These are phyloP conservation scores for Ambrosia hybrid DNA, from an alignment of 140 eudicot species.

Conservation along the genomic window DNA sequence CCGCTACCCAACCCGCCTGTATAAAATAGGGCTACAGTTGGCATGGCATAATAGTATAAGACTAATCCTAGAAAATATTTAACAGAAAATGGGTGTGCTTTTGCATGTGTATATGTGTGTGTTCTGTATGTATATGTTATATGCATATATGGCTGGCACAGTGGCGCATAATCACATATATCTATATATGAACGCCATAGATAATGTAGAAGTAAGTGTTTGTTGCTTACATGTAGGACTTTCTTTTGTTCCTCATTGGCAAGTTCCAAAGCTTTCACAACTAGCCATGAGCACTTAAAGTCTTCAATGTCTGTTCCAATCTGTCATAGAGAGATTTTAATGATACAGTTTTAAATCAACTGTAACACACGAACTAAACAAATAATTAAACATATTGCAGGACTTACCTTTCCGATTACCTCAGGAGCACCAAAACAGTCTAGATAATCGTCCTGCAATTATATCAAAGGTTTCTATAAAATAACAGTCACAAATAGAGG, in stretches of 20 bases:
- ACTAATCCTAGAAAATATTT: background rate
- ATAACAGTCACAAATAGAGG: background rate
- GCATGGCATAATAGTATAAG: background rate
- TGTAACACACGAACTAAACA: background rate
- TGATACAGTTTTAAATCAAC: slow-evolving; percentile 17
- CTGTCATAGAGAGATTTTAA: slow-evolving; percentile 38
- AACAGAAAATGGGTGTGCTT: background rate
- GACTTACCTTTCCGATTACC: slow-evolving; percentile 75
- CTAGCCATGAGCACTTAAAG: slow-evolving; percentile 92
- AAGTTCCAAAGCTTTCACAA: slow-evolving; percentile 79
- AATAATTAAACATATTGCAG: background rate
- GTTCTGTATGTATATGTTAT: background rate
- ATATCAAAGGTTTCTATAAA: slow-evolving; percentile 9
- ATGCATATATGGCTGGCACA: background rate
- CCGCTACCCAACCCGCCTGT: background rate
- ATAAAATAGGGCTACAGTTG: background rate
- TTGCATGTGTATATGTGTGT: background rate
- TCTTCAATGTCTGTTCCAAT: slow-evolving; percentile 88
- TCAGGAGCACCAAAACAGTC: slow-evolving; percentile 83
- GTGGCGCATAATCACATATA: background rate
- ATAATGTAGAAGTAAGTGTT: background rate
- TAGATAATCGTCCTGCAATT: slow-evolving; percentile 69
- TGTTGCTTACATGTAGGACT: slow-evolving; percentile 51
- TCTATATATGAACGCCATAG: background rate
- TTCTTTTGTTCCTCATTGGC: slow-evolving; percentile 73